A percentile compares a stretch with the other conserved stretches of the same genome.
phyloP scores from a whole-genome alignment of 2,329 filamentous ascomycete genomes.

The Diaporthe caulivora region DNA sequence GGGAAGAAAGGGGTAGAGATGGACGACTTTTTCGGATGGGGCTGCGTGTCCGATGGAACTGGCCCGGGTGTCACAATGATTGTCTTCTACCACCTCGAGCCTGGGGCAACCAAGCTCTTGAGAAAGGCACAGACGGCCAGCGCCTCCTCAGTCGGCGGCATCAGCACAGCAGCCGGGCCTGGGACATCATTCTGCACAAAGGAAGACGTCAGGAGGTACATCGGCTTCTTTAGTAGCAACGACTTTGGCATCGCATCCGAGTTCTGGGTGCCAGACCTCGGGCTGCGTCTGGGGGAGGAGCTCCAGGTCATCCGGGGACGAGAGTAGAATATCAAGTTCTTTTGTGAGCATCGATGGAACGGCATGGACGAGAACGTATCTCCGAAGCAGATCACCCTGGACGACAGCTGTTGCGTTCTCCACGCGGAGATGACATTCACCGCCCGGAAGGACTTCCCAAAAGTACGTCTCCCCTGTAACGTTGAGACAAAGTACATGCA shows the following conservation, averaged over 20 bases:
- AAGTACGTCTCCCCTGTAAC: background rate
- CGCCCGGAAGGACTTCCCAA: constrained; percentile 1
- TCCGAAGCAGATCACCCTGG: constrained; percentile 8
- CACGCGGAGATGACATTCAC: constrained; percentile 4
- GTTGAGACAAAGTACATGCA: background rate
- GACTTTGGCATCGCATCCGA: constrained; percentile 17
- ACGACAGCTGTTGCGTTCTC: constrained; percentile 6
- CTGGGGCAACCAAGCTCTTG: constrained; percentile 3
- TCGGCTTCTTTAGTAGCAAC: constrained; percentile 11
- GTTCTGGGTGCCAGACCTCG: constrained; percentile 5
- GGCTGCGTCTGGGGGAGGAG: background rate
- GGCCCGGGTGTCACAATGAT: constrained; percentile 10
- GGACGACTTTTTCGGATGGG: constrained; percentile 15
- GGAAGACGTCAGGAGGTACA: background rate
- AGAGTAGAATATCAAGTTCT: constrained; percentile 10
- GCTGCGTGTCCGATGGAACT: background rate
- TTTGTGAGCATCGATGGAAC: background rate
- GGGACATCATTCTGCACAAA: background rate
- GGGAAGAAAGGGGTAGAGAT: constrained; percentile 7
- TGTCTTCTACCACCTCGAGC: constrained; percentile 22
- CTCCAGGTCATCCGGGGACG: background rate
- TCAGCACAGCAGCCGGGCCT: background rate
- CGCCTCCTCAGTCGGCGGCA: background rate
- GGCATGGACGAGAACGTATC: constrained; percentile 4
- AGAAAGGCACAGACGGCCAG: background rate